Percentiles rank a stretch among this genome's conserved stretches.
phyloP scores from a whole-genome alignment of 2,329 filamentous ascomycete species.

The Ophiostoma perfectum region DNA sequence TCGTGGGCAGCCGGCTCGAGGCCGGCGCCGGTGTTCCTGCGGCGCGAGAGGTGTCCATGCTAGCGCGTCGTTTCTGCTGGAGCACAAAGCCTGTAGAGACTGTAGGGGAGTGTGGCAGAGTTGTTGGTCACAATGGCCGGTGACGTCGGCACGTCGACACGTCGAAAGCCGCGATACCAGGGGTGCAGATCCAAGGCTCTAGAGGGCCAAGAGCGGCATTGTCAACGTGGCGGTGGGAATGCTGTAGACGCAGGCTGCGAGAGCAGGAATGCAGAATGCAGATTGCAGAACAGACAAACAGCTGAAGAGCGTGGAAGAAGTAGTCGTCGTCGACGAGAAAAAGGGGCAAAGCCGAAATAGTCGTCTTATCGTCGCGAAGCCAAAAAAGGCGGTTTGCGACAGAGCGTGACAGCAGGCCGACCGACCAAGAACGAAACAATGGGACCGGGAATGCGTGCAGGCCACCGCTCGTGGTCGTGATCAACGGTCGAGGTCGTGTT shows the following conservation, averaged over 20 bases:
- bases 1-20: constrained; percentile 15
- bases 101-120: no score
- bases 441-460: background rate
- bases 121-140: background rate
- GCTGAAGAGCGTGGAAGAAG: no score
- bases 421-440: background rate
- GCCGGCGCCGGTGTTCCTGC: background rate
- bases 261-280: no score
- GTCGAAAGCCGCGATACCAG: background rate
- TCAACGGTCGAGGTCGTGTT: background rate
- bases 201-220: constrained; percentile 16
- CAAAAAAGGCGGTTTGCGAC: background rate
- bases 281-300: no score
- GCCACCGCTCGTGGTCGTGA: background rate
- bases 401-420: background rate
- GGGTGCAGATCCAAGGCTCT: constrained; percentile 7
- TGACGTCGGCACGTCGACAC: background rate
- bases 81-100: no score
- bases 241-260: no score
- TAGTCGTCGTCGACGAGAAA: background rate
- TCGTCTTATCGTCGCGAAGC: background rate
- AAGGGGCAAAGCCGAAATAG: background rate
- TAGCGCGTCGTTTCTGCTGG: background rate
- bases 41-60: background rate
- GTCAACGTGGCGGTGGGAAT: background rate